Evolutionary conservation across 352 stramenopile genomes (phyloP), one percentile per base, ranked within the genome.

Genomic region (Phytophthora constricta): DNA sequence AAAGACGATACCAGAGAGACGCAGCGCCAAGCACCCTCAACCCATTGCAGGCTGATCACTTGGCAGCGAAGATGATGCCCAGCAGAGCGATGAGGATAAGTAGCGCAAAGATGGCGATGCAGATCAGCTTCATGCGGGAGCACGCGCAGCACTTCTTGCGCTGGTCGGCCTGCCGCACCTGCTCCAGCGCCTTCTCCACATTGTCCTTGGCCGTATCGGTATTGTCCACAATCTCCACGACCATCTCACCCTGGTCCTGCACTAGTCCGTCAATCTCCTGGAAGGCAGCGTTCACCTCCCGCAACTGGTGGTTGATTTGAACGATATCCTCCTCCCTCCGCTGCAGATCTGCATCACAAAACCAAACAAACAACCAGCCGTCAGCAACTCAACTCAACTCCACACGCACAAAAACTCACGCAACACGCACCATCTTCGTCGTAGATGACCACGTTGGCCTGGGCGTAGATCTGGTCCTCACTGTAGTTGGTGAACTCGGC

Each of bases 381-480:
- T n/a, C n/a, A 68, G 53, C 16, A 70, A 27, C 13, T 14, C 19
- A 13, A 54, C 42, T 60, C 33, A 62, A 9, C 14, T 47, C 19
- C n/a, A 16, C 13, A 46, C n/a, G 16, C 26, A 11, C 46, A 45
- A 51, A 5, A 5, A 43, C 49, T 8, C 11, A 63, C 10, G 14
- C 45, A 10, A 47, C 8, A 74, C 65, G 28, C 51, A 95, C 87
- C 87, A 48, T 96, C 88, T 82, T 96, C 88, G 43, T 96, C 82
- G 70, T 96, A 96, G 31, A 87, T 77, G 34, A 87, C 77, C 37
- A 96, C 78, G 50, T 95, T 94, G 10, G 86, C 88, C 68, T 96
- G 88, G 2, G 86, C 85, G 73, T 96, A 96, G 70, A 96, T 86
- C 74, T 93, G 88, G 59, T 96, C 86, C 60, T 96, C 88, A 56